Evolutionary conservation across 2,329 filamentous ascomycete genomes (phyloP), one percentile per base, ranked within the genome.

Genomic region (Podosphaera xanthii): DNA sequence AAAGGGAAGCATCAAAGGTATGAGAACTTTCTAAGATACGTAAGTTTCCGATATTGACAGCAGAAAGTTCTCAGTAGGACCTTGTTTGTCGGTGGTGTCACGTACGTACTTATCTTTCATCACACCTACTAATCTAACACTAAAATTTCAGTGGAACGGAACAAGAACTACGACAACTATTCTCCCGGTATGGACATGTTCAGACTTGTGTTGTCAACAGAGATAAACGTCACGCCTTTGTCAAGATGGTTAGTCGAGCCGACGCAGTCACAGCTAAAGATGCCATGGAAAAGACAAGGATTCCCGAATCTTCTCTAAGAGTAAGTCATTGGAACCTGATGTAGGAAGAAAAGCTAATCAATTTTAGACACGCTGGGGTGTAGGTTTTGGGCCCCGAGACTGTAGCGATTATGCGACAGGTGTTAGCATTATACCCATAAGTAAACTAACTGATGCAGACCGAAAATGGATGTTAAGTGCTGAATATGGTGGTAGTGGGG

Each of bases 171-270:
- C 83, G 89, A 58, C 74, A 74, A 57, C 82, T 94, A 52, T 98
- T 98, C 71, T 77, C 75, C 67, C 82, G 82, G 53, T 95, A 83
- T 68, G 92, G 92, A 61, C 76, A 83, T 58, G 92, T 98, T 3
- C 92, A 98, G 71, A 96, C 91, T 1, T 97, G 91, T 72, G 98
- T 98, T 64, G 90, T 96, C 64, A 97, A 98, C 73, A 86, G 88
- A 67, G 92, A 98, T 68, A 98, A 97, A 74, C 86, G 92, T 22
- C 92, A 98, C 71, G 92, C 92, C 4, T 98, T 98, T 70, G 91
- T 98, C 67, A 98, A 98, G 74, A 98, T 98, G 92, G 80, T 92
- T 64, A 92, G 81, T 63, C 87, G 94, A 44, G 78, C 81, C 62
- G 88, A 95, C 71, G 91, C 92, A 12, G 78, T 94, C 61, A 75